phyloP scores from a whole-genome alignment of 331 rosid species.

The Pyrus hybrid region DNA sequence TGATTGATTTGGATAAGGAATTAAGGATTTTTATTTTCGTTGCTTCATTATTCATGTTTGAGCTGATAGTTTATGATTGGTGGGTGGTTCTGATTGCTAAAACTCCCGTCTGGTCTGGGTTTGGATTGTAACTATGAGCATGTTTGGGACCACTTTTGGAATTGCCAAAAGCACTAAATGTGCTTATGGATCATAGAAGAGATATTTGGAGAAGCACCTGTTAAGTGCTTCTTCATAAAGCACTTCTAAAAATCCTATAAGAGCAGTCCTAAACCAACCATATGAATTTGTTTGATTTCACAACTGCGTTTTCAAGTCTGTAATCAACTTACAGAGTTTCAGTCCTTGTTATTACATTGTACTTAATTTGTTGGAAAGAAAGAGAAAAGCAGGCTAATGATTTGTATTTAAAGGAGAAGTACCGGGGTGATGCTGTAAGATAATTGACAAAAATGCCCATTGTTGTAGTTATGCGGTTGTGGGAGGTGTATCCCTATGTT shows the following conservation, averaged over 20 bases:
- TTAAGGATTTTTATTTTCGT: neutral
- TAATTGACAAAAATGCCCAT: neutral
- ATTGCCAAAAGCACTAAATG: neutral
- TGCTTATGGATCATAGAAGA: neutral
- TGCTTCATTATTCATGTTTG: constrained; percentile 1
- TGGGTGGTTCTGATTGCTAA: neutral
- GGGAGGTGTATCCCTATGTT: neutral
- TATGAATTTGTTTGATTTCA: neutral
- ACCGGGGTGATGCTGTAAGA: neutral
- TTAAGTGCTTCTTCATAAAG: too few species aligned
- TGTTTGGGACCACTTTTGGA: neutral
- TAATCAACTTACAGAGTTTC: neutral
- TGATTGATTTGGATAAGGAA: neutral
- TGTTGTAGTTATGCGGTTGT: neutral
- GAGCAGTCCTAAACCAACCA: neutral
- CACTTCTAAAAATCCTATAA: neutral
- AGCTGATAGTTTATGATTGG: neutral
- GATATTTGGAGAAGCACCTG: neutral
- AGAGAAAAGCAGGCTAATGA: neutral
- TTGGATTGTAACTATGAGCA: neutral
- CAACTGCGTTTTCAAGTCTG: neutral
- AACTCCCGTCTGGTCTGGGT: too few species aligned
- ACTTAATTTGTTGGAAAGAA: neutral
- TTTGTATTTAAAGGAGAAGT: neutral
- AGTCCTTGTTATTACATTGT: neutral